Evolutionary conservation across 2,329 filamentous ascomycete species (phyloP).

Genomic region (Graphiopsis chlorocephala): DNA sequence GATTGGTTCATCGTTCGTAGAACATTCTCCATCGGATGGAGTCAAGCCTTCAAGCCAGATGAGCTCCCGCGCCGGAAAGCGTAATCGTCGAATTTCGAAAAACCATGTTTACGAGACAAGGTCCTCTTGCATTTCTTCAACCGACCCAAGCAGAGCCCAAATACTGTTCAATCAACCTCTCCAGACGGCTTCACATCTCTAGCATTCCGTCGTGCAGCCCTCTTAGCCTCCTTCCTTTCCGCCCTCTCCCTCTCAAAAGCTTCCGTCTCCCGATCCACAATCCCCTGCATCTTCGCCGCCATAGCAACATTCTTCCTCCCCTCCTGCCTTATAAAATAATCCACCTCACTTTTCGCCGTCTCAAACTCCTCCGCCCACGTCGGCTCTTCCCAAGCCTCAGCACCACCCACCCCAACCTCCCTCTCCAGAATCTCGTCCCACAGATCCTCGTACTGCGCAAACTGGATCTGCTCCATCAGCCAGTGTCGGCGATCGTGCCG

Average conservation of each 20-base stretch:
- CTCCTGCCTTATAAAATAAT: conserved; percentile 23
- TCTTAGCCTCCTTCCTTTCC: conserved; percentile 18
- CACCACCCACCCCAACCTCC: conserved; percentile 17
- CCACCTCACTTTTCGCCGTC: conserved; percentile 39
- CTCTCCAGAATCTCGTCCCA: conserved; percentile 46
- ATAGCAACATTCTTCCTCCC: conserved; percentile 29
- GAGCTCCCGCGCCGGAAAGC: not conserved
- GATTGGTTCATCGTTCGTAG: not conserved
- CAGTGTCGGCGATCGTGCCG: conserved; percentile 40
- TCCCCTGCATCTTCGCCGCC: conserved; percentile 43
- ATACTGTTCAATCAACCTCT: not conserved
- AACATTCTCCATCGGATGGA: not conserved
- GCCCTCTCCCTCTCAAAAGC: conserved; percentile 40
- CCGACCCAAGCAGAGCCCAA: not conserved
- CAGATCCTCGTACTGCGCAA: conserved; percentile 45
- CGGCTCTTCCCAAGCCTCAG: conserved; percentile 15
- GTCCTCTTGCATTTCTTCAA: not conserved
- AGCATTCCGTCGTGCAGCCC: not conserved
- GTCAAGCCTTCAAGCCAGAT: not conserved
- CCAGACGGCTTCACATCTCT: not conserved
- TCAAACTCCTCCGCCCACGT: conserved; percentile 38
- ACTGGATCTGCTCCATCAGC: conserved; percentile 41
- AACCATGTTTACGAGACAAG: not conserved
- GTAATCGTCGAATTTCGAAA: not conserved
- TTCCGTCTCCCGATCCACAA: conserved; percentile 49